These are phyloP conservation scores for Tylopilus balloui DNA, from an alignment of 768 basidiomycete genomes.

Conservation along the genomic window DNA sequence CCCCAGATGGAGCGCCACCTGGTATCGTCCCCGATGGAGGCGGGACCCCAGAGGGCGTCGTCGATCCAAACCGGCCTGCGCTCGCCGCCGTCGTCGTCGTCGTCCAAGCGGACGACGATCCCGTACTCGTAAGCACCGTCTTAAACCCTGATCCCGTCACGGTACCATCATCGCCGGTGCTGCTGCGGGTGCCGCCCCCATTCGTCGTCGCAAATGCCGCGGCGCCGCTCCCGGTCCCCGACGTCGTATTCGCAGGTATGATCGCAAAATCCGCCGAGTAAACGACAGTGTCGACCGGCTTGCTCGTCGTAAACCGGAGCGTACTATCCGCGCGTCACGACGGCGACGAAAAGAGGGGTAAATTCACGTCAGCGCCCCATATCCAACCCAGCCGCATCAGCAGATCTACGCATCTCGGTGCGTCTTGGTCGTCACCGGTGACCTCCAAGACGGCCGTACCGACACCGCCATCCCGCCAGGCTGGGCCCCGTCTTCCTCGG, in stretches of 20 bases:
- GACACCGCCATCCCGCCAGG: slow-evolving; percentile 13
- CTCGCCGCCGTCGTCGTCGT: slow-evolving; percentile 2
- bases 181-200: background rate
- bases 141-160: slow-evolving; percentile 1
- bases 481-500: slow-evolving; percentile 3
- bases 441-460: background rate
- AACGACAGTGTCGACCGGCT: slow-evolving; percentile 28
- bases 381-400: background rate
- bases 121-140: slow-evolving; percentile 4
- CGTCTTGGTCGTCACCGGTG: no score
- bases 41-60: slow-evolving; percentile 2
- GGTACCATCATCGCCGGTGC: background rate
- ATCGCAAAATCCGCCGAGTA: slow-evolving; percentile 54
- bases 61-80: background rate
- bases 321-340: slow-evolving; percentile 13
- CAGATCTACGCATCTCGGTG: slow-evolving; percentile 12
- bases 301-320: slow-evolving; percentile 31
- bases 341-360: background rate
- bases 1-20: background rate
- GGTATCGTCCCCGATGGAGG: slow-evolving; percentile 10
- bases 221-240: background rate
- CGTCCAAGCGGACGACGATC: slow-evolving; percentile 2
- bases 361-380: slow-evolving; percentile 2
- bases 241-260: slow-evolving; percentile 17
- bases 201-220: slow-evolving; percentile 6